Evolutionary conservation across 1,284 basidiomycete genomes (phyloP).

Genomic region (Puccinia horiana): DNA sequence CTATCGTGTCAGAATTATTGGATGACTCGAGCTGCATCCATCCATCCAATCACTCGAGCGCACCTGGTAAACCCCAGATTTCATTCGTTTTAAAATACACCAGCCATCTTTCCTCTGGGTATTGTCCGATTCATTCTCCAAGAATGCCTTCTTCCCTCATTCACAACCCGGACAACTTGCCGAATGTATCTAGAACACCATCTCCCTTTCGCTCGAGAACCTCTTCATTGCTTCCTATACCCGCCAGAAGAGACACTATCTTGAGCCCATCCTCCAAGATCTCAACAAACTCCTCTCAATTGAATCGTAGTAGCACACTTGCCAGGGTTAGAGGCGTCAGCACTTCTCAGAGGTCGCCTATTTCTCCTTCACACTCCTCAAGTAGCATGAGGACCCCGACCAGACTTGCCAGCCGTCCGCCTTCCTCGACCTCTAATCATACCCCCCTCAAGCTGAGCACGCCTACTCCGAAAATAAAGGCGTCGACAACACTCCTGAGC

Average conservation of each 20-base stretch:
- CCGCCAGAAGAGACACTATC: background rate
- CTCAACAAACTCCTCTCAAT: background rate
- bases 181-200: background rate
- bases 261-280: background rate
- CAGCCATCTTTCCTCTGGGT: background rate
- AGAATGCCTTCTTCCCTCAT: slow-evolving; percentile 17
- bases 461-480: background rate
- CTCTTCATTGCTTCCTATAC: slow-evolving; percentile 19
- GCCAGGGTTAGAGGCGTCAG: background rate
- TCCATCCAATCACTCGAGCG: background rate
- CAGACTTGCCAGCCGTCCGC: background rate
- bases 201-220: background rate
- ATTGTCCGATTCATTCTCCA: background rate
- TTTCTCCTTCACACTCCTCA: background rate
- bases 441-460: background rate
- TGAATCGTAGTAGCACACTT: background rate
- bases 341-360: background rate
- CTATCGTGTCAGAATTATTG: background rate
- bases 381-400: background rate
- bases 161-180: background rate
- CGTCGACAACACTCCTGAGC: background rate
- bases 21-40: background rate
- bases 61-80: background rate
- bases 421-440: background rate
- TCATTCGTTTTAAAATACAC: background rate